Evolutionary conservation across 2,329 filamentous ascomycete genomes (phyloP).

Genomic region (Dactylellina sp.): DNA sequence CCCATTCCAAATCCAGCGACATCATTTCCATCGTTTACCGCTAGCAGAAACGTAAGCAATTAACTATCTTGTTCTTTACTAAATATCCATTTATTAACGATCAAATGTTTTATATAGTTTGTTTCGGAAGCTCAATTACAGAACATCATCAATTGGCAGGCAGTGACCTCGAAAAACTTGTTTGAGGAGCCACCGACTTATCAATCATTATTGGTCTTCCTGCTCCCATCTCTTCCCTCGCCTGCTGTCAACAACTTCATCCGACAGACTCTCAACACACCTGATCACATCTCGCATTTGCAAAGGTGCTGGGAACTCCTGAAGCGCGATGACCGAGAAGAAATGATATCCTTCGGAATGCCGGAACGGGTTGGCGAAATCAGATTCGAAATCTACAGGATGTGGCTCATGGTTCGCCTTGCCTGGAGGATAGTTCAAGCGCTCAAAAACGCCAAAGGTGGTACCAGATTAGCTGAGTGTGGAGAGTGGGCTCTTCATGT

Average conservation of each 20-base stretch:
- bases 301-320: constrained; percentile 51
- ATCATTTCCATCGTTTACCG: constrained; percentile 48
- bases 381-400: constrained; percentile 56
- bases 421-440: constrained; percentile 56
- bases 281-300: constrained; percentile 48
- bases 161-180: constrained; percentile 47
- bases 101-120: constrained; percentile 30
- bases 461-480: constrained; percentile 49
- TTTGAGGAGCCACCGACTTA: constrained; percentile 54
- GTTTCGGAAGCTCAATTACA: constrained; percentile 45
- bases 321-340: constrained; percentile 47
- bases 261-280: constrained; percentile 41
- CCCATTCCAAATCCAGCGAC: constrained; percentile 46
- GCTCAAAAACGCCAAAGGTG: constrained; percentile 53
- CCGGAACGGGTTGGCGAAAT: constrained; percentile 54
- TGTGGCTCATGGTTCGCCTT: constrained; percentile 53
- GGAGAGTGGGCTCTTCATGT: constrained; percentile 50
- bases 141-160: constrained; percentile 55
- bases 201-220: constrained; percentile 46
- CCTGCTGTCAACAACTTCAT: constrained; percentile 49
- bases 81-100: not conserved
- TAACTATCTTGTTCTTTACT: not conserved
- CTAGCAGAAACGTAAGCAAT: constrained; percentile 42
- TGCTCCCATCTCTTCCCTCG: constrained; percentile 38
- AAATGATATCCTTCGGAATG: constrained; percentile 47